Conservation (phyloP, 768 basidiomycete genomes). For the Russula sp. region DNA sequence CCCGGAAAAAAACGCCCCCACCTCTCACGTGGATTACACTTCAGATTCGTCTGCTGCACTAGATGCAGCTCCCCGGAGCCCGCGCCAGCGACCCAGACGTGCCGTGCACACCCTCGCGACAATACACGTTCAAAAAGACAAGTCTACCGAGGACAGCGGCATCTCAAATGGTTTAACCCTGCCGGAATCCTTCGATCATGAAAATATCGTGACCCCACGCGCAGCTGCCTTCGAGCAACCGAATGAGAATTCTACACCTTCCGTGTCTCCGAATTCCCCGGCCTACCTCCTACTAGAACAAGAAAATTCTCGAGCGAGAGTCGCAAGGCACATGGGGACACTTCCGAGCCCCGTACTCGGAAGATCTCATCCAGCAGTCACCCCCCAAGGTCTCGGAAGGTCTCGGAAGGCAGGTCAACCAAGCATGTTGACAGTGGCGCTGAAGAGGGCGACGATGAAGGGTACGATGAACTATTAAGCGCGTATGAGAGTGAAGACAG, state of each 20-base stretch:
- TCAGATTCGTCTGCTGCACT: conserved; percentile 50
- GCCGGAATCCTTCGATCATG: conserved; percentile 53
- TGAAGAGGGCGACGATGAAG: conserved; percentile 73
- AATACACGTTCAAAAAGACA: conserved; percentile 44
- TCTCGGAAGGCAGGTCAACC: conserved; percentile 35
- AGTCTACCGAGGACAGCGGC: conserved; percentile 25
- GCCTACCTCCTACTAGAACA: conserved; percentile 31
- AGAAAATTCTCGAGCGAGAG: conserved; percentile 37
- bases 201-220: conserved; percentile 55
- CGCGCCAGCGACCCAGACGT: conserved; percentile 55
- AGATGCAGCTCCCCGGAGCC: conserved; percentile 39
- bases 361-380: conserved; percentile 35
- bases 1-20: conserved; percentile 43
- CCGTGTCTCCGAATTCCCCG: conserved; percentile 36
- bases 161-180: conserved; percentile 46
- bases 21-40: conserved; percentile 39
- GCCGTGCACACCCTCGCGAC: conserved; percentile 46
- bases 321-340: conserved; percentile 18
- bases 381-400: conserved; percentile 34
- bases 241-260: conserved; percentile 35
- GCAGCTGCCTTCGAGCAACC: conserved; percentile 44
- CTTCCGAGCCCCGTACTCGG: conserved; percentile 29
- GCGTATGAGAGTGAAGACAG: conserved; percentile 79
- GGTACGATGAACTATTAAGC: conserved; percentile 73
- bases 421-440: conserved; percentile 64